These are phyloP conservation scores for Cadophora gregata DNA, from an alignment of 2,329 filamentous ascomycete species.

Conservation along the genomic window DNA sequence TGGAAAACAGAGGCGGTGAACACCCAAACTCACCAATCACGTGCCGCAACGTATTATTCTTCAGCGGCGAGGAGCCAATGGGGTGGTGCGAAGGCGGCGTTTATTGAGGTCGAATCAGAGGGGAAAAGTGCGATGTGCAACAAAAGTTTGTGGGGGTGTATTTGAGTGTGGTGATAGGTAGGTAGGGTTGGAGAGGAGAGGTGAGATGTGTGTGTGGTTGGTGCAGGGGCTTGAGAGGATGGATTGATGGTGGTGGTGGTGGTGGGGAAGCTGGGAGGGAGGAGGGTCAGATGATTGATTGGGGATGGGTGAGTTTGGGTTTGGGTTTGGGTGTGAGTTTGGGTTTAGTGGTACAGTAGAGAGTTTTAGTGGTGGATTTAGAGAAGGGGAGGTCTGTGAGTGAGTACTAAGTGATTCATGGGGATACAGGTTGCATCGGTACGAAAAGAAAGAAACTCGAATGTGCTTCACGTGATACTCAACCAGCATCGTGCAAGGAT, in stretches of 20 bases:
- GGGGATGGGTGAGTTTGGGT: background rate
- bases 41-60: slow-evolving; percentile 9
- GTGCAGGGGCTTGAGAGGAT: background rate
- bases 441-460: too few species aligned
- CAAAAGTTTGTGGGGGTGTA: background rate
- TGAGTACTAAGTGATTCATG: too few species aligned
- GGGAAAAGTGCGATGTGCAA: slow-evolving; percentile 13
- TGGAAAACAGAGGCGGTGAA: slow-evolving; percentile 6
- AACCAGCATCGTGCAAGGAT: too few species aligned
- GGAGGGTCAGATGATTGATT: background rate
- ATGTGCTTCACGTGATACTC: too few species aligned
- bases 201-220: background rate
- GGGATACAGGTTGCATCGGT: too few species aligned
- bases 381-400: too few species aligned
- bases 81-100: background rate
- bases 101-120: slow-evolving; percentile 13
- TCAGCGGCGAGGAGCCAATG: background rate
- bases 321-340: background rate
- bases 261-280: slow-evolving; percentile 11
- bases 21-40: slow-evolving; percentile 2
- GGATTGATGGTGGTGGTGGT: too few species aligned
- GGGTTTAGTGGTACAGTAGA: background rate
- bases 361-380: background rate
- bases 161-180: background rate
- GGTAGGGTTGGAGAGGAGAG: too few species aligned